These are phyloP conservation scores for Haberlea rhodopensis DNA, from an alignment of 257 asterid species.

Conservation along the genomic window DNA sequence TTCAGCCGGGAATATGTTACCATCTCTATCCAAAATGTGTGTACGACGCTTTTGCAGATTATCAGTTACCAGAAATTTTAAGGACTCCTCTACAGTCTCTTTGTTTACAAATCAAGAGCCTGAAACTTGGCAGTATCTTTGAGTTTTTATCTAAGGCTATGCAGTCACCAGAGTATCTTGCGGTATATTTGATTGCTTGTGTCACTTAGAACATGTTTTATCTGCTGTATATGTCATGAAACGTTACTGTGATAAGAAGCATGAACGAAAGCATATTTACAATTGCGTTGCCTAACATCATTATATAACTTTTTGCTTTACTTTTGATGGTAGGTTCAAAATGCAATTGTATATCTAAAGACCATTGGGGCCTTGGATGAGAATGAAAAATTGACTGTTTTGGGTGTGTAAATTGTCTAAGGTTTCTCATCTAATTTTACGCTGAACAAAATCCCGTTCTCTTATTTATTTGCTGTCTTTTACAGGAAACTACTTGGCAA, in stretches of 20 bases:
- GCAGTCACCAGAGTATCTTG: constrained; percentile 86
- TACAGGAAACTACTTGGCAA: constrained; percentile 79
- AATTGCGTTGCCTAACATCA: constrained; percentile 9
- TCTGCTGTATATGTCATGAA: constrained; percentile 1
- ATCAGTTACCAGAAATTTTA: constrained; percentile 86
- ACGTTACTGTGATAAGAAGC: constrained; percentile 13
- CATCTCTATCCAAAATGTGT: constrained; percentile 90
- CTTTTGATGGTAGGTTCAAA: constrained; percentile 62
- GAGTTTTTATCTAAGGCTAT: constrained; percentile 83
- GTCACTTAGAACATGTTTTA: constrained; percentile 10
- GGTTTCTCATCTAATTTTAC: constrained; percentile 23
- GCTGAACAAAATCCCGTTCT: constrained; percentile 24
- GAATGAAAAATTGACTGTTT: constrained; percentile 72
- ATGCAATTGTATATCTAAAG: constrained; percentile 87
- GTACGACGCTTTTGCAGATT: constrained; percentile 77
- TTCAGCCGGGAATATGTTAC: constrained; percentile 94
- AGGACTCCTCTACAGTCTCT: constrained; percentile 97
- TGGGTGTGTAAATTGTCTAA: constrained; percentile 49
- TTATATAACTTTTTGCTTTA: constrained; percentile 15
- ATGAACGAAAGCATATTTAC: constrained; percentile 13
- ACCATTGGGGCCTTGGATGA: constrained; percentile 90
- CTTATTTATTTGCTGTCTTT: constrained; percentile 31
- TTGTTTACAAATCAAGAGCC: constrained; percentile 91
- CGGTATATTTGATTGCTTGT: constrained; percentile 45
- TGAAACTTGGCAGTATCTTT: constrained; percentile 80